phyloP scores from a whole-genome alignment of 306 rosid species.

The Vigna mungo region DNA sequence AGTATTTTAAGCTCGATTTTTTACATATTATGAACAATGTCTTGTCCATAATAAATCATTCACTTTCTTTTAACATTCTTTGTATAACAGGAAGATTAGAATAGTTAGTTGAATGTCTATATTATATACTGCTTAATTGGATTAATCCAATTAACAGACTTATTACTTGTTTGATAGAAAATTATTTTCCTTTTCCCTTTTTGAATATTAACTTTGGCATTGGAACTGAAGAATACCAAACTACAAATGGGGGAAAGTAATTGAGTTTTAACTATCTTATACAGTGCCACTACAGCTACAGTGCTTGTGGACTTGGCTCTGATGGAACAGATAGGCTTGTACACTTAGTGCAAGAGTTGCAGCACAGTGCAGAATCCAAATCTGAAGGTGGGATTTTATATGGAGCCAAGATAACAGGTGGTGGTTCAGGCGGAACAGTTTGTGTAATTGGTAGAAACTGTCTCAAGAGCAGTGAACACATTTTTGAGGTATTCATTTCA shows the following conservation, averaged over 20 bases:
- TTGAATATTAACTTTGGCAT: conserved; percentile 18
- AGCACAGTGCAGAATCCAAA: conserved; percentile 66
- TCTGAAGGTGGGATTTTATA: conserved; percentile 69
- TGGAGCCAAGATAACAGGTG: conserved; percentile 98
- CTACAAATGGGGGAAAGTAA: conserved; percentile 1
- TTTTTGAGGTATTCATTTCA: conserved; percentile 71
- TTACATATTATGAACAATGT: conserved; percentile 1
- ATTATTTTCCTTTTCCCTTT: neutral
- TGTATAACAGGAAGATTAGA: neutral
- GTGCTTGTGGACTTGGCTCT: conserved; percentile 91
- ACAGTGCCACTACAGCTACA: conserved; percentile 94
- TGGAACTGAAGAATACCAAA: conserved; percentile 34
- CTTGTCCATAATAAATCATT: conserved; percentile 4
- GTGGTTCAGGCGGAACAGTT: conserved; percentile 95
- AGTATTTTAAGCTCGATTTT: conserved; percentile 16
- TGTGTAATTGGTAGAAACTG: conserved; percentile 82
- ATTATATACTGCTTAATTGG: neutral
- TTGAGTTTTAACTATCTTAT: conserved; percentile 13
- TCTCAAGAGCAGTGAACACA: conserved; percentile 77
- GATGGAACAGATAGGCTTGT: conserved; percentile 93
- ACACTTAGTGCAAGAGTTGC: conserved; percentile 82
- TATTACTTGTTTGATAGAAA: conserved; percentile 11
- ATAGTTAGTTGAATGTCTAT: neutral
- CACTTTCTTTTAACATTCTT: neutral
- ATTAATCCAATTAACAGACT: neutral